Base-by-base conservation (phyloP, 169 alveolate genomes). In the Cyclospora cayetanensis region DNA sequence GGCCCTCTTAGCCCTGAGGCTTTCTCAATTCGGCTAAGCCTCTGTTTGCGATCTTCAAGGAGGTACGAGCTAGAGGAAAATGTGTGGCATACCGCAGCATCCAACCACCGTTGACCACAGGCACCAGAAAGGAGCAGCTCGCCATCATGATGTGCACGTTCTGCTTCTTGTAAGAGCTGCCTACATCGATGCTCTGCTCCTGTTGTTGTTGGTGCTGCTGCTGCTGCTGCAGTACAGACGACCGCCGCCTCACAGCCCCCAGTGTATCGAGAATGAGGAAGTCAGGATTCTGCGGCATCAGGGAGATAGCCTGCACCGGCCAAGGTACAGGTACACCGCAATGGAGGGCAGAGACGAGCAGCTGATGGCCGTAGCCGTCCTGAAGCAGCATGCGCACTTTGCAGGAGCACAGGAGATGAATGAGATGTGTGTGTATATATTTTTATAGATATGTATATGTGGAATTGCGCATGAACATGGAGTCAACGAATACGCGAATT, bases 281-380 rank as follows among this genome's bases (percentile, higher is more conserved):
- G 70, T 42, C 43, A 72, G 31, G 27, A 9, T 29, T 55, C n/a
- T 9, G 15, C 70, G 9, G 34, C 70, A 11, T 15, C 9, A 22
- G 9, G 70, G 70, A 20, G 12, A 74, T 39, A 4, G 88, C 37
- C 53, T 39, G 88, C 37, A 55, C 34, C 0, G 60, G 37, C 52
- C 43, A 37, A 12, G 88, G 88, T 1, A 25, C 34, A 29, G 86
- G 86, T 18, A 34, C 31, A 52, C 88, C 88, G 88, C 88, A 79
- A n/a, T 79, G 88, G 39, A 79, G 50, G 0, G 88, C 46, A 35
- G 88, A 79, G 31, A 79, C 88, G 15, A 46, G 52, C 5, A 79
- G 53, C 74, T 79, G 88, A 68, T 79, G 88, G 31, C 88, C 88
- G 37, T 79, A 79, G 50, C 53, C 60, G 31, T 79, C 88, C 88